Conservation (phyloP, 345 rosid species). For the Eucalyptus shirleyi region DNA sequence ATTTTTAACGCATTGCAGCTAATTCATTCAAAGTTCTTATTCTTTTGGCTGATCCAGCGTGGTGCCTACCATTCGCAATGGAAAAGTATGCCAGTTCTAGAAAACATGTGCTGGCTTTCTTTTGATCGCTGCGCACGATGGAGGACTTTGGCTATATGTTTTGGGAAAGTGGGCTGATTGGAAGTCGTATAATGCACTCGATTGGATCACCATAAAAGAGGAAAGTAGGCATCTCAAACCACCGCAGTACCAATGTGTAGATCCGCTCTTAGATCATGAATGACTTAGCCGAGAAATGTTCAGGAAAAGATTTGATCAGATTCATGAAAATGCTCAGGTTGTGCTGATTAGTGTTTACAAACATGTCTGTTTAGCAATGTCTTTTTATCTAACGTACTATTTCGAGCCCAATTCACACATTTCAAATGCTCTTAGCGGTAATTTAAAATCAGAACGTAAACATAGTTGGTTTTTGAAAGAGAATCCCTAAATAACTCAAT, state of each 20-base stretch:
- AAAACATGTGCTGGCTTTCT: background rate
- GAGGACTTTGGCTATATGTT: background rate
- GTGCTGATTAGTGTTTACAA: background rate
- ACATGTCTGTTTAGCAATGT: background rate
- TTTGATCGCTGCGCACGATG: background rate
- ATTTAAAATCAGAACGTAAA: background rate
- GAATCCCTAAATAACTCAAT: background rate
- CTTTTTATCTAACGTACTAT: background rate
- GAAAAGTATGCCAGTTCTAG: background rate
- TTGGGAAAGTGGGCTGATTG: background rate
- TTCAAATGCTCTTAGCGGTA: background rate
- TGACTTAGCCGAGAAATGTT: background rate
- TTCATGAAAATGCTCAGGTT: background rate
- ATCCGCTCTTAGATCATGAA: background rate
- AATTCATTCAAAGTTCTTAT: background rate
- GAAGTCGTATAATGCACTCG: background rate
- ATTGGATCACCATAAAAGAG: background rate
- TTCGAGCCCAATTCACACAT: background rate
- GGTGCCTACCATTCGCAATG: background rate
- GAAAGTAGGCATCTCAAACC: background rate
- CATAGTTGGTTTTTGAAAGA: background rate
- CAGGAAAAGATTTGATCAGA: background rate
- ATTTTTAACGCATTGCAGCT: background rate
- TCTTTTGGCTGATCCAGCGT: background rate
- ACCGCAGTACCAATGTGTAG: background rate